Conservation (phyloP, 2,329 filamentous ascomycete species). For the Bertia moriformis region DNA sequence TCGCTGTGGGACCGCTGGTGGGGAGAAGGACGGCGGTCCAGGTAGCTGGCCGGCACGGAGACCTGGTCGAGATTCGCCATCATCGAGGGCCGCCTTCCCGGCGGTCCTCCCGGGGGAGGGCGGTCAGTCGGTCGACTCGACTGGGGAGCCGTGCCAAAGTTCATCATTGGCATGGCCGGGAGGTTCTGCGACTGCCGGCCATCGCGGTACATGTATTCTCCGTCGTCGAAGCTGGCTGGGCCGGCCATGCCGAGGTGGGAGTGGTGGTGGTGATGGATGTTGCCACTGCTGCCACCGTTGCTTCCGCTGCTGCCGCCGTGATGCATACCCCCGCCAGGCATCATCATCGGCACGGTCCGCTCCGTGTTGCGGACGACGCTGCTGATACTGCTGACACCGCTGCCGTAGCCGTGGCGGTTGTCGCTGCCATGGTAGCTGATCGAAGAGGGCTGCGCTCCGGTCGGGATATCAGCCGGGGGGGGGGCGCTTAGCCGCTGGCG, state of each 20-base stretch:
- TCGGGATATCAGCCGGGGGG: no score
- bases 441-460: not conserved
- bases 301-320: no score
- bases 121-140: not conserved
- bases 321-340: no score
- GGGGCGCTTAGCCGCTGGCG: not conserved
- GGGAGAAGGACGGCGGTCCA: not conserved
- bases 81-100: not conserved
- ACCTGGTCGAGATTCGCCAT: not conserved
- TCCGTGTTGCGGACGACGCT: not conserved
- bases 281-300: no score
- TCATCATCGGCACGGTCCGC: not conserved
- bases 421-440: no score
- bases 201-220: not conserved
- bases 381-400: not conserved
- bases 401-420: no score
- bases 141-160: not conserved
- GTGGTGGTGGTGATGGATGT: no score
- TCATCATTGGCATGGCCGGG: not conserved
- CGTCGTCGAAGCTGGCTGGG: not conserved
- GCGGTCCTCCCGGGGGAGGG: not conserved
- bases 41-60: not conserved
- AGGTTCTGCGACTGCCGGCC: not conserved
- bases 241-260: not conserved
- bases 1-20: not conserved